phyloP scores from a whole-genome alignment of 2,329 filamentous ascomycete species.

The Onygenales sp. region DNA sequence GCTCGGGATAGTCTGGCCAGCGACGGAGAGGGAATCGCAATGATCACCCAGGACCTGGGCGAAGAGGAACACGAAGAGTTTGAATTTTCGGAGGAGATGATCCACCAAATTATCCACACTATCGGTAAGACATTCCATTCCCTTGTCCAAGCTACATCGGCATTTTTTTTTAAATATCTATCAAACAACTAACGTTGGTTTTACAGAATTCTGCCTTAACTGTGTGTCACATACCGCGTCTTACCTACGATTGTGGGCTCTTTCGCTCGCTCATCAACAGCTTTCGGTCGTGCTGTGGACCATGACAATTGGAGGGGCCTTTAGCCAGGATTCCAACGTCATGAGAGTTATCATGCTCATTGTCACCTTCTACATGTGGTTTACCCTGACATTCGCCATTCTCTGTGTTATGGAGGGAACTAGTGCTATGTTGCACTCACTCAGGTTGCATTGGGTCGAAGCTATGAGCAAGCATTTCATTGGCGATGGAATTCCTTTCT shows the following conservation, averaged over 20 bases:
- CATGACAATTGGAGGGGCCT: conserved; percentile 81
- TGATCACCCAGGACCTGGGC: conserved; percentile 77
- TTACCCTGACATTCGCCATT: conserved; percentile 69
- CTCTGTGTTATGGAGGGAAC: conserved; percentile 94
- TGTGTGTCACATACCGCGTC: conserved; percentile 98
- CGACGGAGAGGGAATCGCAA: conserved; percentile 72
- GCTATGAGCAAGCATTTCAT: conserved; percentile 97
- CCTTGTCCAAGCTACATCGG: background rate
- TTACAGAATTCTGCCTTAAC: conserved; percentile 89
- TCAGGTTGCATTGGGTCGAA: conserved; percentile 92
- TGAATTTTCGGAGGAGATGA: conserved; percentile 95
- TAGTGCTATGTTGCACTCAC: conserved; percentile 86
- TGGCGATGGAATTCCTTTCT: conserved; percentile 77
- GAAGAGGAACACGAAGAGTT: conserved; percentile 89
- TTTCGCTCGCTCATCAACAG: conserved; percentile 96
- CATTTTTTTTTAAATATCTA: background rate
- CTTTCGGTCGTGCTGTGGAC: conserved; percentile 90
- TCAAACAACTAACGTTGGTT: conserved; percentile 15
- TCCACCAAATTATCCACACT: conserved; percentile 97
- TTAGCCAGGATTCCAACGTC: conserved; percentile 52
- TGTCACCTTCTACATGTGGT: conserved; percentile 79
- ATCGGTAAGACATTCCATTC: conserved; percentile 59
- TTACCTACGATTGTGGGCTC: conserved; percentile 94
- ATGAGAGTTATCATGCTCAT: conserved; percentile 73
- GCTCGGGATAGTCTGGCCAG: conserved; percentile 57